Evolutionary conservation across 768 basidiomycete genomes (phyloP).

Genomic region (Suillus subalutaceus): DNA sequence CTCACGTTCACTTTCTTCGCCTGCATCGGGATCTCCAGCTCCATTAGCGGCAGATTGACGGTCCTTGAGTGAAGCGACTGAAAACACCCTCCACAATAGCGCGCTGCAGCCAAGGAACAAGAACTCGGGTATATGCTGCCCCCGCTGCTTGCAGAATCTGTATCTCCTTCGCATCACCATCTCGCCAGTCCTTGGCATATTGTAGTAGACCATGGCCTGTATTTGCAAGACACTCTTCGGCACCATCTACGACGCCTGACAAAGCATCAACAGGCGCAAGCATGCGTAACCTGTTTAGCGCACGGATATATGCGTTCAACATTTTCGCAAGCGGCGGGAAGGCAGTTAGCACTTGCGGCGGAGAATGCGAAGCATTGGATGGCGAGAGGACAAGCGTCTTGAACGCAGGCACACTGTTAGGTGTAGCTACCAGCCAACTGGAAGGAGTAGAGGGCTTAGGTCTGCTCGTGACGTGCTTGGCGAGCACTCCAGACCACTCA

Average conservation of each 20-base stretch:
- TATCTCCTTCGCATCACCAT: slow-evolving; percentile 33
- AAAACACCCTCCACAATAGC: slow-evolving; percentile 81
- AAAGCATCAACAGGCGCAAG: slow-evolving; percentile 72
- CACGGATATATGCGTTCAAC: slow-evolving; percentile 71
- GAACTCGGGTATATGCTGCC: slow-evolving; percentile 57
- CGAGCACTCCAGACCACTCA: slow-evolving; percentile 38
- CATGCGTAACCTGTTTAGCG: slow-evolving; percentile 80
- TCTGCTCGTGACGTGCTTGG: slow-evolving; percentile 20
- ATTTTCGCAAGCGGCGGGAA: slow-evolving; percentile 77
- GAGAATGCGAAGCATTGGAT: slow-evolving; percentile 54
- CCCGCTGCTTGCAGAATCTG: slow-evolving; percentile 52
- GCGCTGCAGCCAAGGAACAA: slow-evolving; percentile 72
- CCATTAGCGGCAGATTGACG: slow-evolving; percentile 8
- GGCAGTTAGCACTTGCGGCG: slow-evolving; percentile 70
- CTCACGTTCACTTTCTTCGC: background rate
- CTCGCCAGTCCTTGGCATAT: slow-evolving; percentile 46
- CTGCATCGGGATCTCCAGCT: background rate
- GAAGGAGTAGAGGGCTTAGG: slow-evolving; percentile 42
- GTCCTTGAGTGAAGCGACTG: slow-evolving; percentile 36
- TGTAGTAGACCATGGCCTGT: slow-evolving; percentile 48
- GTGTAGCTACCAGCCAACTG: slow-evolving; percentile 50
- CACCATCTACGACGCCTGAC: slow-evolving; percentile 45
- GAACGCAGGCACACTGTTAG: slow-evolving; percentile 34
- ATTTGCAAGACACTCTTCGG: slow-evolving; percentile 54
- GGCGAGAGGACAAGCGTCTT: slow-evolving; percentile 22